phyloP scores from a whole-genome alignment of 1,284 basidiomycete species.

The Moesziomyces sp. region DNA sequence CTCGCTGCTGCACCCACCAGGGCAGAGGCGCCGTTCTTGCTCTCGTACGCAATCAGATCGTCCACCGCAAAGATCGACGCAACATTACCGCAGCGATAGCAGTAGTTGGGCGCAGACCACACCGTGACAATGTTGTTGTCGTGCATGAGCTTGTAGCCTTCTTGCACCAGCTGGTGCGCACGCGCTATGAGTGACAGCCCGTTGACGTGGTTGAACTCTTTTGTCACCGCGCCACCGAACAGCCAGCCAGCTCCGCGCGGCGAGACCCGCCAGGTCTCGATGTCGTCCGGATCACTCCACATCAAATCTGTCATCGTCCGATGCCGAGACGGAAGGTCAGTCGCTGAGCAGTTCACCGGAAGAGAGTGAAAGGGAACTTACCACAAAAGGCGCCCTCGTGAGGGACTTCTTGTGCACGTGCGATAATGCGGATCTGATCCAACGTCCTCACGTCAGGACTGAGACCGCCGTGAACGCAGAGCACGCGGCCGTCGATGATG shows the following conservation, averaged over 20 bases:
- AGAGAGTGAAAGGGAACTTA: conserved; percentile 2
- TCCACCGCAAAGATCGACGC: conserved; percentile 94
- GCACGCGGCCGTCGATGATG: conserved; percentile 96
- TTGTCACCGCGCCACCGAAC: conserved; percentile 95
- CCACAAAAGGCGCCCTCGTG: conserved; percentile 93
- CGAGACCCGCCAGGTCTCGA: conserved; percentile 98
- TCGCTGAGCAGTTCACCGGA: not conserved
- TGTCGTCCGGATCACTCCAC: conserved; percentile 99
- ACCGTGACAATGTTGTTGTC: conserved; percentile 96
- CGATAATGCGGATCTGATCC: conserved; percentile 99
- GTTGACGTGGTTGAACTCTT: conserved; percentile 91
- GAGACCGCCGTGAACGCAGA: conserved; percentile 97
- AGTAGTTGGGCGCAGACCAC: conserved; percentile 99
- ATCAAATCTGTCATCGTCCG: conserved; percentile 82
- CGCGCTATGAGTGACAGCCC: conserved; percentile 96
- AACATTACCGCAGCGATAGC: conserved; percentile 96
- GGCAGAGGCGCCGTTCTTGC: conserved; percentile 70
- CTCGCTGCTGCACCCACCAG: conserved; percentile 89
- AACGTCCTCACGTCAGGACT: conserved; percentile 98
- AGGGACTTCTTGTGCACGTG: conserved; percentile 93
- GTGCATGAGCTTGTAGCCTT: conserved; percentile 94
- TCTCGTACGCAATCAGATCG: conserved; percentile 44
- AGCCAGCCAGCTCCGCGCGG: conserved; percentile 98
- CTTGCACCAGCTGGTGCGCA: conserved; percentile 99
- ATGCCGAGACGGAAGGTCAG: conserved; percentile 74